phyloP scores from a whole-genome alignment of 2,329 filamentous ascomycete species.

The Furcasterigmium sp. region DNA sequence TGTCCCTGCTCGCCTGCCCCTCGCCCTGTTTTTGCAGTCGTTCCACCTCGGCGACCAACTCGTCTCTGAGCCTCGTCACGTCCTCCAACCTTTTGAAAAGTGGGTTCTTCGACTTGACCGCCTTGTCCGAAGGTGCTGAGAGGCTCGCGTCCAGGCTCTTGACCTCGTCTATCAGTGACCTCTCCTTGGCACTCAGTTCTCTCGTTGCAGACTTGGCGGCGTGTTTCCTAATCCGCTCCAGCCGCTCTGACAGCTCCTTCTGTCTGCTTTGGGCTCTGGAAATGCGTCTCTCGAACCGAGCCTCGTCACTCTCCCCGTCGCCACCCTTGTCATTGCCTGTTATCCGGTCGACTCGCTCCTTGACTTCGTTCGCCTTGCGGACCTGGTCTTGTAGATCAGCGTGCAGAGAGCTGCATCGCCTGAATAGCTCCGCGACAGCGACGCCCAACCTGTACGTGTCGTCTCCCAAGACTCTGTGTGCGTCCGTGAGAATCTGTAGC shows the following conservation, averaged over 20 bases:
- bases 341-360: constrained; percentile 60
- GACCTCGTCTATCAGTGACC: constrained; percentile 39
- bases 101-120: constrained; percentile 29
- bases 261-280: constrained; percentile 50
- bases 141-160: constrained; percentile 50
- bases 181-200: constrained; percentile 39
- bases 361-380: constrained; percentile 58
- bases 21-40: constrained; percentile 26
- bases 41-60: constrained; percentile 46
- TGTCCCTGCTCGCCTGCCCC: constrained; percentile 12
- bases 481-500: constrained; percentile 65
- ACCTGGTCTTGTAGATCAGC: constrained; percentile 65
- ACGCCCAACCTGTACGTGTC: constrained; percentile 65
- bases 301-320: constrained; percentile 45
- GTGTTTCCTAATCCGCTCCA: constrained; percentile 51
- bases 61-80: constrained; percentile 46
- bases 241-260: constrained; percentile 48
- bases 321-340: constrained; percentile 52
- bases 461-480: constrained; percentile 64
- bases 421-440: constrained; percentile 69
- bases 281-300: constrained; percentile 55
- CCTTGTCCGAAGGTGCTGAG: constrained; percentile 17
- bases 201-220: constrained; percentile 34
- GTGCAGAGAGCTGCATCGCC: constrained; percentile 63
- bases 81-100: constrained; percentile 53